Base-by-base conservation (phyloP, 176 grass and related monocot species). In the Canna indica region DNA sequence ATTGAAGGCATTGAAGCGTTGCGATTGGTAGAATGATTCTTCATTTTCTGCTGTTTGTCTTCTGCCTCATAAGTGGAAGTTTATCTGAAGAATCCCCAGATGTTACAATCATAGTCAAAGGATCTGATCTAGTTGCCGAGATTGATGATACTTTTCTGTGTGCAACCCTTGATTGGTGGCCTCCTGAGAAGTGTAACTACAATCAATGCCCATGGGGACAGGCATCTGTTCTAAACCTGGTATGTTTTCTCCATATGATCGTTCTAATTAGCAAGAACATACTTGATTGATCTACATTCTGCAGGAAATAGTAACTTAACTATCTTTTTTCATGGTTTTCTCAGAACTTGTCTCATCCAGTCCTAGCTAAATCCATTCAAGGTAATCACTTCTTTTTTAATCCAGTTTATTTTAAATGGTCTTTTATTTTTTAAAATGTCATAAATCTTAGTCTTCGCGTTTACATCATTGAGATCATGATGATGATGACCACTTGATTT, bases 81-180 rank as follows among this genome's bases (percentile, higher is more conserved):
- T 73, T 47, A 59, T 85, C 86, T 0, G 75, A 88, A 58, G 94
- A 93, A 74, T 81, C 83, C 66, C 73, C 73, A 0, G 89, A 99
- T 81, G 86, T 83, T 64, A 85, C 82, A 0, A 65, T 90, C 57
- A 84, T 99, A 72, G 56, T 99, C 45, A 86, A 73, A 58, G 94
- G 94, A 7, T 86, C 94, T 25, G 58, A 76, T 67, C 79, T 77
- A 14, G 78, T 90, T 28, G 89, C 86, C 48, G 83, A 88, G 5
- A 93, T 82, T 26, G 87, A 86, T 32, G 77, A 85, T 26, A 76
- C 79, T 73, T 99, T 90, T 35, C 78, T 99, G 69, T 99, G 94
- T 3, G 86, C 86, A 22, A 99, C 94, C 69, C 72, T 99, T 58
- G 94, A 99, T 90, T 99, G 94, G 94, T 99, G 94, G 94, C 94